Evolutionary conservation across 306 rosid genomes (phyloP).

Genomic region (Vigna nakashimae): DNA sequence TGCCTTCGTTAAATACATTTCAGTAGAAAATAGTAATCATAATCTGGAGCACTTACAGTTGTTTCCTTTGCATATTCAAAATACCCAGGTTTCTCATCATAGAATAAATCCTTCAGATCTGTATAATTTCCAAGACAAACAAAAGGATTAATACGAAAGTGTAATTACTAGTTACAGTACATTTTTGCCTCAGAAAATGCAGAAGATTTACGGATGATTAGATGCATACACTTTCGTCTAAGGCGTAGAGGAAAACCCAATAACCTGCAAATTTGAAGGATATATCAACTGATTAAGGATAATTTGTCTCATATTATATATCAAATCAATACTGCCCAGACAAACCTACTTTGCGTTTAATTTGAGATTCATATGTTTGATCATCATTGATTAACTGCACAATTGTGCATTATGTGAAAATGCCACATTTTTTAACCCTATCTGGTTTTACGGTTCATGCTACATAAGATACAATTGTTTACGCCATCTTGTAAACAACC

Average conservation of each 20-base stretch:
- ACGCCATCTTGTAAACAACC: slow-evolving; percentile 22
- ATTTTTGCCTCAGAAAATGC: slow-evolving; percentile 32
- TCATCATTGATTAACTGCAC: slow-evolving; percentile 25
- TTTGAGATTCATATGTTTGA: slow-evolving; percentile 28
- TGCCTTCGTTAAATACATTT: slow-evolving; percentile 14
- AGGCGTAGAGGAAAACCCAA: slow-evolving; percentile 73
- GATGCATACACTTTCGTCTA: slow-evolving; percentile 78
- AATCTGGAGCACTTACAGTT: slow-evolving; percentile 62
- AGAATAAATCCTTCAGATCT: slow-evolving; percentile 80
- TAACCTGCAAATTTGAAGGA: slow-evolving; percentile 63
- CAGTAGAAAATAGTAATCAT: slow-evolving; percentile 19
- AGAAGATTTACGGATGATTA: slow-evolving; percentile 33
- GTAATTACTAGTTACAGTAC: slow-evolving; percentile 21
- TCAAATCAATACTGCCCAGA: slow-evolving; percentile 11
- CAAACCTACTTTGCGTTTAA: slow-evolving; percentile 31
- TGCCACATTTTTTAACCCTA: slow-evolving; percentile 27
- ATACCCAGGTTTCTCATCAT: slow-evolving; percentile 70
- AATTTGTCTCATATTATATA: neutral
- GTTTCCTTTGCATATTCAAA: slow-evolving; percentile 86
- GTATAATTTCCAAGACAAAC: slow-evolving; percentile 37
- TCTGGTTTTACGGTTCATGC: neutral
- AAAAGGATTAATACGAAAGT: slow-evolving; percentile 23
- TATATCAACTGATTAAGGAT: slow-evolving; percentile 39
- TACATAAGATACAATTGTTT: slow-evolving; percentile 4
- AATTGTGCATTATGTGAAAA: slow-evolving; percentile 12